These are phyloP conservation scores for Orbilia ellipsospora DNA, from an alignment of 2,329 filamentous ascomycete species.

Conservation along the genomic window DNA sequence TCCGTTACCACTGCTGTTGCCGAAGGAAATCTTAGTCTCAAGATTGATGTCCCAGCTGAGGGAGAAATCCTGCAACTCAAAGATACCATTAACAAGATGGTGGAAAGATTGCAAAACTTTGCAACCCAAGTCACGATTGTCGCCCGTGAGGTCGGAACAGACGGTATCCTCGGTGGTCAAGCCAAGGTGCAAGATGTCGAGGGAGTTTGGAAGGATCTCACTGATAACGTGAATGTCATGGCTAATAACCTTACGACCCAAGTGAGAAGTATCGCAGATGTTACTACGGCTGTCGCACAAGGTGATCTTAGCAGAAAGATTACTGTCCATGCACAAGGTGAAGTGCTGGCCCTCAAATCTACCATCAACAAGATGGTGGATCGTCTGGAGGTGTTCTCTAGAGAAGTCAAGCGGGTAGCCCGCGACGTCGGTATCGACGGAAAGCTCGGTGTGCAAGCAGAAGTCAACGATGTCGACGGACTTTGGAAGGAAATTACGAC, in stretches of 20 bases:
- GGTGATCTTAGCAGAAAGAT: constrained; percentile 97
- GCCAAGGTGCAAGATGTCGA: constrained; percentile 87
- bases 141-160: constrained; percentile 93
- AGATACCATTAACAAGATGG: constrained; percentile 98
- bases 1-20: constrained; percentile 96
- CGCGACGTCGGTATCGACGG: constrained; percentile 94
- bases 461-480: constrained; percentile 90
- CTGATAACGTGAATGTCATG: constrained; percentile 89
- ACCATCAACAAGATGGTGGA: constrained; percentile 99
- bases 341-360: constrained; percentile 91
- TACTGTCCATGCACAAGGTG: constrained; percentile 91
- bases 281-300: constrained; percentile 78
- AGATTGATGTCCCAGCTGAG: constrained; percentile 92
- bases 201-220: constrained; percentile 97
- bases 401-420: constrained; percentile 93
- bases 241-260: constrained; percentile 87
- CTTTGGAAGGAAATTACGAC: constrained; percentile 99
- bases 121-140: constrained; percentile 95
- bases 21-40: constrained; percentile 91
- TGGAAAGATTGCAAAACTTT: constrained; percentile 96
- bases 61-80: constrained; percentile 96
- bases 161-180: constrained; percentile 92
- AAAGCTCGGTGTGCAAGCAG: constrained; percentile 97
- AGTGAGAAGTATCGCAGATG: constrained; percentile 92
- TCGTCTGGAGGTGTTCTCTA: constrained; percentile 92